Percentiles rank a stretch among this genome's conserved stretches.
Evolutionary conservation across 1,284 basidiomycete genomes (phyloP).

Genomic region (Malassezia vespertilionis): DNA sequence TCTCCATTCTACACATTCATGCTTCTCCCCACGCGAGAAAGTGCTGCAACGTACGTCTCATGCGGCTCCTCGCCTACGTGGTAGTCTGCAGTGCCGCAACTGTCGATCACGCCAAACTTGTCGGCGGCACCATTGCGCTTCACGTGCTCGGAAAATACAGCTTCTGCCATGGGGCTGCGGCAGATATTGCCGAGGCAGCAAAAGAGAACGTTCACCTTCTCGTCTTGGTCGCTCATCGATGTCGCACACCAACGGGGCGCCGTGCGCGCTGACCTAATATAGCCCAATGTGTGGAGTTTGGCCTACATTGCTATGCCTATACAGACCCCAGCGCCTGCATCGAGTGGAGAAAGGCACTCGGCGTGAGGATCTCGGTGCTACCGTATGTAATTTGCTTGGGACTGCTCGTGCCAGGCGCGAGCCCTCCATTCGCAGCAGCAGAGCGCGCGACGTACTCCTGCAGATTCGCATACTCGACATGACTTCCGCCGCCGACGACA

Average conservation of each 20-base stretch:
- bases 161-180: constrained; percentile 39
- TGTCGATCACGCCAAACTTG: constrained; percentile 34
- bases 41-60: too few species aligned
- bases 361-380: constrained; percentile 85
- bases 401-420: constrained; percentile 36
- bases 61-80: constrained; percentile 41
- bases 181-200: constrained; percentile 45
- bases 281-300: not conserved
- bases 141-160: constrained; percentile 32
- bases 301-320: not conserved
- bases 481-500: constrained; percentile 88
- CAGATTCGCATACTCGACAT: constrained; percentile 93
- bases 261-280: constrained; percentile 1
- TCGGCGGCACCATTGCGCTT: constrained; percentile 18
- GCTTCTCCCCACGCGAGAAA: constrained; percentile 39
- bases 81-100: constrained; percentile 36
- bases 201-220: constrained; percentile 33
- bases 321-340: constrained; percentile 48
- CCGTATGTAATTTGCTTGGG: constrained; percentile 70
- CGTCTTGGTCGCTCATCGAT: not conserved
- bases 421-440: constrained; percentile 18
- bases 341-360: constrained; percentile 66
- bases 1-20: constrained; percentile 43
- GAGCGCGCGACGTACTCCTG: constrained; percentile 35
- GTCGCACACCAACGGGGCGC: not conserved